Conservation (phyloP, 305 asterid genomes). For the Fraxinus greggii region DNA sequence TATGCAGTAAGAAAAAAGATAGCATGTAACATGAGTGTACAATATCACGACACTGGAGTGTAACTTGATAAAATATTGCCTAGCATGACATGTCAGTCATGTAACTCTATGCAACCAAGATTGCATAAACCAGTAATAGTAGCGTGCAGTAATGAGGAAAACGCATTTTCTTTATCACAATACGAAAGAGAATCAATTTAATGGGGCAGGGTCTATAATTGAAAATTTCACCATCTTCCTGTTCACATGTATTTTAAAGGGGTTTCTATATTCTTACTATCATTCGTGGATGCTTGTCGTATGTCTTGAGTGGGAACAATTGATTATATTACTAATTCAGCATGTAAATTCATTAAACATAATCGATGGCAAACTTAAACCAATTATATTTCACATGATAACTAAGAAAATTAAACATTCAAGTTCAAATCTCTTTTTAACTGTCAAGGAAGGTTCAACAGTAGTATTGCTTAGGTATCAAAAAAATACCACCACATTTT, state of each 20-base stretch:
- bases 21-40: no score
- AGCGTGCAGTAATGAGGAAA: not conserved
- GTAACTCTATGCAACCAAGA: no score
- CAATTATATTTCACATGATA: not conserved
- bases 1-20: no score
- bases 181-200: not conserved
- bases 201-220: not conserved
- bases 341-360: not conserved
- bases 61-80: no score
- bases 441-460: not conserved
- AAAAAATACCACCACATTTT: not conserved
- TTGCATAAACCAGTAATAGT: no score
- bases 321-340: not conserved
- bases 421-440: not conserved
- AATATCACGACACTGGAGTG: no score
- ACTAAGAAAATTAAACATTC: not conserved
- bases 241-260: not conserved
- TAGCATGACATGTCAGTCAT: no score
- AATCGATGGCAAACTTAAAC: no score
- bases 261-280: not conserved
- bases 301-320: not conserved
- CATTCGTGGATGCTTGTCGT: not conserved
- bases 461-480: not conserved
- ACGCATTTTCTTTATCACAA: not conserved
- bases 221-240: not conserved